Percentiles rank a stretch among this genome's conserved stretches.
Evolutionary conservation across 2,329 filamentous ascomycete genomes (phyloP).

Genomic region (Pseudogymnoascus sp.): DNA sequence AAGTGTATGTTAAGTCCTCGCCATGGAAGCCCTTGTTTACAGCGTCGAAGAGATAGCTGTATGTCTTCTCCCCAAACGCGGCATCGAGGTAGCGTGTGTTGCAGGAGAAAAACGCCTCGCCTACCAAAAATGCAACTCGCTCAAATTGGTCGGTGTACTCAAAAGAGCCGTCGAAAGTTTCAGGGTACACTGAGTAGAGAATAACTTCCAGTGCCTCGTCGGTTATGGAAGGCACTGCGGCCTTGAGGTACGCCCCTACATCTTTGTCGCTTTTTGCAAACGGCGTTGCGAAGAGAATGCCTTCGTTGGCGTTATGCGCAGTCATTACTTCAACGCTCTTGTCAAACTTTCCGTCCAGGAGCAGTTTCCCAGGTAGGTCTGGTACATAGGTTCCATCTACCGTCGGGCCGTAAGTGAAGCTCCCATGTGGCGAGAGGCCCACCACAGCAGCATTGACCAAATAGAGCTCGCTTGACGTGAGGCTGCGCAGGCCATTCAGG

Average conservation of each 20-base stretch:
- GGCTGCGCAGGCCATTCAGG: conserved; percentile 12
- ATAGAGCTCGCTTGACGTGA: conserved; percentile 13
- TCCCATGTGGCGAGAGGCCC: conserved; percentile 9
- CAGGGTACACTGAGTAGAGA: conserved; percentile 38
- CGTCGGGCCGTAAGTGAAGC: conserved; percentile 33
- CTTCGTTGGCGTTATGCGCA: conserved; percentile 37
- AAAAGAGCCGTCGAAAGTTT: conserved; percentile 37
- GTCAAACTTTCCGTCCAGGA: conserved; percentile 37
- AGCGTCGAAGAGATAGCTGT: conserved; percentile 43
- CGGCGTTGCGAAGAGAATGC: conserved; percentile 33
- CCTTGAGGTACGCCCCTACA: neutral
- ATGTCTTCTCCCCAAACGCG: conserved; percentile 39
- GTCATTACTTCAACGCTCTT: conserved; percentile 38
- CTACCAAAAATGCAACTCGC: conserved; percentile 34
- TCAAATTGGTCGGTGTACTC: conserved; percentile 38
- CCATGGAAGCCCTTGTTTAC: conserved; percentile 46
- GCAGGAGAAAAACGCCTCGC: conserved; percentile 42
- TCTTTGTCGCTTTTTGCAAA: conserved; percentile 15
- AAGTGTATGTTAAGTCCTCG: conserved; percentile 45
- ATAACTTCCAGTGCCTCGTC: conserved; percentile 25
- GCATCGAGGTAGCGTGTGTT: conserved; percentile 43
- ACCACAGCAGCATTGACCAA: conserved; percentile 17
- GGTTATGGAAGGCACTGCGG: conserved; percentile 19
- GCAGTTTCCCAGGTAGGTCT: conserved; percentile 36
- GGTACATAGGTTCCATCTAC: conserved; percentile 43